Base-by-base conservation (phyloP, 1,284 basidiomycete species). In the Porogramme epimiltina region DNA sequence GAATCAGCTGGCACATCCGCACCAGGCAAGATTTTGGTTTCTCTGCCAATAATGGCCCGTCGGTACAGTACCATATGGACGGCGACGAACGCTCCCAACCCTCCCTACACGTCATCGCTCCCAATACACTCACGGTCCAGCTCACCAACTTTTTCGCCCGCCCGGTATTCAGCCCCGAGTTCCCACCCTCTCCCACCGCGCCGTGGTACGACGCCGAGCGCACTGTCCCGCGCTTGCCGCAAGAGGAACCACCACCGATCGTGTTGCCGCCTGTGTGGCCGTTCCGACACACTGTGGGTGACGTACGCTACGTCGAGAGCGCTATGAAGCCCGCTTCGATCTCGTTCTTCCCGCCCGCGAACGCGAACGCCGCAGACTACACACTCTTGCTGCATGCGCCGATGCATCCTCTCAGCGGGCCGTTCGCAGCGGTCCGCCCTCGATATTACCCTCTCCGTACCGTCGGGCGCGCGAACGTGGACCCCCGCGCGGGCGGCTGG, bases 371-470 rank as follows among this genome's bases (percentile, higher is more conserved):
- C 19, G 47, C 36, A 8, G 47, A 54, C 42, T 51, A 49, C 19
- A 37, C 13, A 6, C 34, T 6, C 11, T 51, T 11, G 18, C 31
- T 55, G 9, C 49, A 55, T 28, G 46, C 51, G 19, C 54, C 57
- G 23, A 33, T n/a, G 10, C 38, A 51, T 18, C 33, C 25, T 3
- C 50, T 47, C 28, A 49, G 54, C 38, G 39, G 25, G 24, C 24
- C 38, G 5, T 54, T 39, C 40, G 16, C 23, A 15, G 38, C 10
- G 20, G n/a, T 51, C 26, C 26, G 46, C 18, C 58, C 63, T 1
- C 61, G 65, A 15, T 68, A 63, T 49, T 68, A 62, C 43, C 62
- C 64, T 1, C 52, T 68, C 4, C 62, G 56, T 20, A 37, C 25
- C 16, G 37, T 41, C 11, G 23, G 44, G 13, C 47, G 54, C 16